Evolutionary conservation across 1,284 basidiomycete genomes (phyloP).

Genomic region (Ustilago cynodontis): DNA sequence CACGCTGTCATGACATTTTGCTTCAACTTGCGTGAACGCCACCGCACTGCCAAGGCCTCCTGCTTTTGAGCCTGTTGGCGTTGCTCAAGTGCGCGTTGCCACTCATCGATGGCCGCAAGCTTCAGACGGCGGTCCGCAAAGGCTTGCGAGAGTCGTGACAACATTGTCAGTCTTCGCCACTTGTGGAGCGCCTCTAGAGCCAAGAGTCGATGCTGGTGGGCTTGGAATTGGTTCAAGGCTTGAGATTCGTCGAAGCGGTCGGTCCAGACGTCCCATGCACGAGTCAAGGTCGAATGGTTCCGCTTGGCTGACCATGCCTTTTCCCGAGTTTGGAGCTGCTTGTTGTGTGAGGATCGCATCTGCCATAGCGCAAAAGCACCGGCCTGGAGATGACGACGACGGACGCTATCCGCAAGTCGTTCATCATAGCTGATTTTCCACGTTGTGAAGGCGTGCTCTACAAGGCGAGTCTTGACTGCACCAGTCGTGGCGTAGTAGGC

Average conservation of each 20-base stretch:
- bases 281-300: conserved; percentile 8
- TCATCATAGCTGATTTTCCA: conserved; percentile 28
- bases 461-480: conserved; percentile 16
- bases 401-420: conserved; percentile 27
- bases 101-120: conserved; percentile 31
- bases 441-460: conserved; percentile 6
- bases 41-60: conserved; percentile 47
- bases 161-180: conserved; percentile 33
- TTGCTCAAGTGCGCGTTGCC: conserved; percentile 27
- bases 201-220: conserved; percentile 24
- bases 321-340: conserved; percentile 30
- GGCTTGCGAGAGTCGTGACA: conserved; percentile 38
- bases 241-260: conserved; percentile 15
- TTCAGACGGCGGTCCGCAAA: conserved; percentile 43
- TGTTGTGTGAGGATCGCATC: conserved; percentile 23
- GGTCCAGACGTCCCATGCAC: conserved; percentile 32
- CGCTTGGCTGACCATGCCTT: conserved; percentile 7
- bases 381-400: conserved; percentile 37
- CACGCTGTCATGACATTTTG: conserved; percentile 20
- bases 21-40: conserved; percentile 40
- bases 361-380: conserved; percentile 55
- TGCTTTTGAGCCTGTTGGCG: conserved; percentile 14
- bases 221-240: conserved; percentile 22
- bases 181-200: conserved; percentile 13
- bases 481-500: conserved; percentile 37